Conservation (phyloP, 768 basidiomycete species). For the Dentipellis fragilis region DNA sequence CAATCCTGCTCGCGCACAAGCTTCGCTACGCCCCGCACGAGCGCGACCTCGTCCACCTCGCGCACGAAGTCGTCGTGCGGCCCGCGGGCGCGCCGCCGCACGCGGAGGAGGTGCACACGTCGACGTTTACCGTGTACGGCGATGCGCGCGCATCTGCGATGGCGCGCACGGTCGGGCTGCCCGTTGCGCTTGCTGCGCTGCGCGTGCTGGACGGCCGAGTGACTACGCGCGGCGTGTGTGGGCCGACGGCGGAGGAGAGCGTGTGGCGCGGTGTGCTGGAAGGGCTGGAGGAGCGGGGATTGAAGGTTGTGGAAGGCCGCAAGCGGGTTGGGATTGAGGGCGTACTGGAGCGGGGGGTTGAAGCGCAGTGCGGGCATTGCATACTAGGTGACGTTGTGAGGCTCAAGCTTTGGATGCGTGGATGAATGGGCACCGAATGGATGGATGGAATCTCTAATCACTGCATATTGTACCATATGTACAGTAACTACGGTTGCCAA, state of each 20-base stretch:
- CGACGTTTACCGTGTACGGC: slow-evolving; percentile 57
- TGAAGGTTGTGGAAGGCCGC: slow-evolving; percentile 28
- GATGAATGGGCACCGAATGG: too few species aligned
- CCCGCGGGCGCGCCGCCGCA: slow-evolving; percentile 12
- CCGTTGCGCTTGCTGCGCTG: slow-evolving; percentile 75
- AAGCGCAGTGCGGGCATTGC: too few species aligned
- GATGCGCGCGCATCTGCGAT: slow-evolving; percentile 60
- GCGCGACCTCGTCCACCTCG: slow-evolving; percentile 78
- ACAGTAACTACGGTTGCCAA: too few species aligned
- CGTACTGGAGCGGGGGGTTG: slow-evolving; percentile 7
- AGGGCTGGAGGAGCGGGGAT: slow-evolving; percentile 40
- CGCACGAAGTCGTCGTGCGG: slow-evolving; percentile 67
- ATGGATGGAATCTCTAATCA: too few species aligned
- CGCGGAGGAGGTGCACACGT: slow-evolving; percentile 47
- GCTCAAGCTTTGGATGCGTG: too few species aligned
- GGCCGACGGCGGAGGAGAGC: slow-evolving; percentile 48
- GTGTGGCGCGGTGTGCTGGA: slow-evolving; percentile 57
- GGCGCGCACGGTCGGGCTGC: slow-evolving; percentile 85
- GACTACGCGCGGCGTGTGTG: slow-evolving; percentile 49
- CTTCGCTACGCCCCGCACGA: slow-evolving; percentile 63
- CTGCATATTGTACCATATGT: too few species aligned
- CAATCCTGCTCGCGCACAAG: slow-evolving; percentile 58
- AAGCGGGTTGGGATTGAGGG: slow-evolving; percentile 35
- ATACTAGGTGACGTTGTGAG: too few species aligned
- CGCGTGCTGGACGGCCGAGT: slow-evolving; percentile 51